phyloP scores from a whole-genome alignment of 2,329 filamentous ascomycete genomes.

The Rhinocladiella similis region DNA sequence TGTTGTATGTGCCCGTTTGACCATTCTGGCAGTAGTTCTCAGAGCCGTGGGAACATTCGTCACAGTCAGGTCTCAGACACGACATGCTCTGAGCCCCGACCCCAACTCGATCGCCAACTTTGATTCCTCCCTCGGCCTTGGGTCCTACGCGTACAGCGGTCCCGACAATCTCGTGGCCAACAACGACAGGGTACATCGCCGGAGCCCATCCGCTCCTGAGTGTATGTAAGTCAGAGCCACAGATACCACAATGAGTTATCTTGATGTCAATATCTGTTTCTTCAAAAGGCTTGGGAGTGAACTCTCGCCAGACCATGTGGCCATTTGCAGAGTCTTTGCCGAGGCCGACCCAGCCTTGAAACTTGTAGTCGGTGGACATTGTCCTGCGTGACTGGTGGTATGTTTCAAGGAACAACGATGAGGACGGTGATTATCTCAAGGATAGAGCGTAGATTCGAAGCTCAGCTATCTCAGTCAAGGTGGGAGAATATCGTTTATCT shows the following conservation, averaged over 20 bases:
- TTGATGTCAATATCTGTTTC: conserved; percentile 68
- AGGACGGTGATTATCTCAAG: not conserved
- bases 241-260: conserved; percentile 67
- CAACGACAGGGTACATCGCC: conserved; percentile 50
- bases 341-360: conserved; percentile 59
- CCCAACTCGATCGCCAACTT: conserved; percentile 64
- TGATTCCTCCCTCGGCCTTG: conserved; percentile 53
- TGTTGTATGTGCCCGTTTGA: conserved; percentile 58
- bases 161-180: conserved; percentile 68
- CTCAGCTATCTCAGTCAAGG: no score
- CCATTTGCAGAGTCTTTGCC: conserved; percentile 51
- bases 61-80: conserved; percentile 55
- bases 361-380: conserved; percentile 47
- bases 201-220: conserved; percentile 30
- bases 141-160: conserved; percentile 57
- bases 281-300: conserved; percentile 46
- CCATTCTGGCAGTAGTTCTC: conserved; percentile 43
- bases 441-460: no score
- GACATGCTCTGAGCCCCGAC: conserved; percentile 62
- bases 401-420: not conserved
- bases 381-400: not conserved
- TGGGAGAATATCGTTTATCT: no score
- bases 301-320: conserved; percentile 39
- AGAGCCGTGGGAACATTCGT: conserved; percentile 50
- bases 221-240: conserved; percentile 58